phyloP scores from a whole-genome alignment of 768 basidiomycete species.

The Lactarius hengduanensis region DNA sequence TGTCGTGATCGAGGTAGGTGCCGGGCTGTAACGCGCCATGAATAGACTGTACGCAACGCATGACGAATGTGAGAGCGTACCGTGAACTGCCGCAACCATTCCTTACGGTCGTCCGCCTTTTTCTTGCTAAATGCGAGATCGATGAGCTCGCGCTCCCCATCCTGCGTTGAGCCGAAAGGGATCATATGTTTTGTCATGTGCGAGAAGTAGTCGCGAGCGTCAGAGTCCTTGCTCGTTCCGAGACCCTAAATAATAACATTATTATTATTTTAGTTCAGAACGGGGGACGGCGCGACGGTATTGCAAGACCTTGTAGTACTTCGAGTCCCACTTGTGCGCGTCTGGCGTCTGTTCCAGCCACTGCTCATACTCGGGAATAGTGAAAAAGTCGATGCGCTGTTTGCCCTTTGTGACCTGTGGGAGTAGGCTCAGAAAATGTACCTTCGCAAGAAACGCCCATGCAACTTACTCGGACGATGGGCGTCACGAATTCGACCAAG shows the following conservation, averaged over 20 bases:
- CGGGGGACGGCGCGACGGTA: not conserved
- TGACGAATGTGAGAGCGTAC: slow-evolving; percentile 39
- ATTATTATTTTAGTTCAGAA: slow-evolving; percentile 3
- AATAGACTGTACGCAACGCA: not conserved
- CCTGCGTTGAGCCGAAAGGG: slow-evolving; percentile 77
- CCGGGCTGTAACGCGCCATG: slow-evolving; percentile 60
- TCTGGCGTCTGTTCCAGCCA: slow-evolving; percentile 82
- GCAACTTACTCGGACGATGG: slow-evolving; percentile 82
- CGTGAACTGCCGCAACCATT: slow-evolving; percentile 94
- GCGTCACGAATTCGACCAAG: slow-evolving; percentile 96
- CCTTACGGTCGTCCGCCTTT: slow-evolving; percentile 97
- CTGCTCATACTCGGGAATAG: slow-evolving; percentile 92
- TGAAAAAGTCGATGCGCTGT: slow-evolving; percentile 86
- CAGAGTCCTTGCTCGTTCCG: slow-evolving; percentile 86
- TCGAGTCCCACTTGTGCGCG: slow-evolving; percentile 80
- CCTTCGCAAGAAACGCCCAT: not conserved
- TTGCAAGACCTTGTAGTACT: slow-evolving; percentile 89
- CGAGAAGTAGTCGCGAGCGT: slow-evolving; percentile 91
- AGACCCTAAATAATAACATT: slow-evolving; percentile 65
- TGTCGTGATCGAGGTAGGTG: slow-evolving; percentile 87
- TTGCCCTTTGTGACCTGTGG: slow-evolving; percentile 73
- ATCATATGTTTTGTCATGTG: slow-evolving; percentile 94
- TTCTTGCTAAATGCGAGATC: slow-evolving; percentile 99
- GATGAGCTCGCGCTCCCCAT: slow-evolving; percentile 84
- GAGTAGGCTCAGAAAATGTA: slow-evolving; percentile 1